Evolutionary conservation across 140 eudicot species (phyloP), one percentile per base, ranked within the genome.

Genomic region (Flaveria floridana): DNA sequence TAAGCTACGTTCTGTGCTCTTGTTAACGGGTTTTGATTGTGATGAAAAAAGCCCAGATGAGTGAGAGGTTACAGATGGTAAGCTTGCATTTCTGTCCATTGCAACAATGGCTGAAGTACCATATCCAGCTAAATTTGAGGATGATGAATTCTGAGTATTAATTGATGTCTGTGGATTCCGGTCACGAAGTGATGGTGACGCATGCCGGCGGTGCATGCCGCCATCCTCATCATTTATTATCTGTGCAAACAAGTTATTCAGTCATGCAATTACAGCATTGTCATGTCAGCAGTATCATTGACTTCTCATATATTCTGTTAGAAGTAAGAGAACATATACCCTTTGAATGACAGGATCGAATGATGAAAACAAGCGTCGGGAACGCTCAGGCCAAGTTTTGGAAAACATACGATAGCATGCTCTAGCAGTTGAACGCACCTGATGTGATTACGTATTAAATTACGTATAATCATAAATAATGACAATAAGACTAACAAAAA

Each of bases 91-190:
- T 87, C 89, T 86, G 51, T 94, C 97, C 99, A 94, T 94, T 34
- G 99, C 99, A 79, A 94, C 96, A 59, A 94, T 94, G n/a, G 99
- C 99, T 20, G 99, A 94, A 76, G 99, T 94, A 81, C 96, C 95
- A 82, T 94, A 94, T 77, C 99, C 99, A 73, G 96, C 78, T 20
- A 94, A 51, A 75, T 78, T 84, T 48, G 88, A 62, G 58, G 98
- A 77, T 53, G 86, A 84, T 2, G 89, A 56, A 55, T 70, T 80
- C 39, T 86, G 96, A 66, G 89, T 58, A 51, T 76, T 73, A n/a
- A 58, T 53, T 28, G 97, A 41, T 50, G 78, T 80, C 69, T 82
- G 95, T 58, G 93, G 84, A 75, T 84, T 84, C 80, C 97, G 87
- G 67, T 94, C 99, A 62, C 99, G 97, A 75, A 90, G 58, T 37